A percentile compares a stretch with the other conserved stretches of the same genome.
Evolutionary conservation across 2,329 filamentous ascomycete genomes (phyloP).

Genomic region (Paecilomyces fulvus): DNA sequence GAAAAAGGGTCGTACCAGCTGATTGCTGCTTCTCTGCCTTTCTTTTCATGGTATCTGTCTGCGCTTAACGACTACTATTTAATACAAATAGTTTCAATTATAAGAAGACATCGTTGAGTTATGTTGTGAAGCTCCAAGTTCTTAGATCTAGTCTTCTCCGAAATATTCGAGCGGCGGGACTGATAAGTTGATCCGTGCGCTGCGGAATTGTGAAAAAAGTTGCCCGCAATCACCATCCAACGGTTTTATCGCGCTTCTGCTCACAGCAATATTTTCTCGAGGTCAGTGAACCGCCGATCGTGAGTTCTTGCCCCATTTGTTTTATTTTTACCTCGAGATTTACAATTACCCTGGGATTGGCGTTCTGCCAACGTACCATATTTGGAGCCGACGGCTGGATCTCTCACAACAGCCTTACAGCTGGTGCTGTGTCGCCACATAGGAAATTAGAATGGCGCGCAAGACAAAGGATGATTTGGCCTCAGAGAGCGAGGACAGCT

Average conservation of each 20-base stretch:
- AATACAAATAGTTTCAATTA: background rate
- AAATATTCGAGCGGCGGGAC: constrained; percentile 15
- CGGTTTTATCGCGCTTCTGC: constrained; percentile 11
- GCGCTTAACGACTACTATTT: background rate
- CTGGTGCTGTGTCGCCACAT: background rate
- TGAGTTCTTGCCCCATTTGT: background rate
- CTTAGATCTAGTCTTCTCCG: constrained; percentile 6
- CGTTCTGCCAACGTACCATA: background rate
- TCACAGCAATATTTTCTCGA: background rate
- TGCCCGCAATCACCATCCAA: constrained; percentile 4
- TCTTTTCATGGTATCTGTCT: constrained; percentile 22
- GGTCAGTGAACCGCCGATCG: background rate
- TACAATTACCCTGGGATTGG: background rate
- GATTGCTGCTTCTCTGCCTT: constrained; percentile 30
- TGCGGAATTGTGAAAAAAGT: constrained; percentile 31
- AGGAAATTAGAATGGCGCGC: constrained; percentile 14
- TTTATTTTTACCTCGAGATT: background rate
- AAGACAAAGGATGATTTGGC: constrained; percentile 14
- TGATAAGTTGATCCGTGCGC: constrained; percentile 29
- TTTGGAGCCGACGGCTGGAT: background rate
- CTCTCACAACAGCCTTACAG: background rate
- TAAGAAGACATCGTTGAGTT: background rate
- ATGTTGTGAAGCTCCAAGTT: constrained; percentile 5
- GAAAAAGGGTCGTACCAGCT: constrained; percentile 17
- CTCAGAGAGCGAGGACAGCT: constrained; percentile 12